These are phyloP conservation scores for Osmanthus fragrans DNA, from an alignment of 257 asterid genomes.

Conservation along the genomic window DNA sequence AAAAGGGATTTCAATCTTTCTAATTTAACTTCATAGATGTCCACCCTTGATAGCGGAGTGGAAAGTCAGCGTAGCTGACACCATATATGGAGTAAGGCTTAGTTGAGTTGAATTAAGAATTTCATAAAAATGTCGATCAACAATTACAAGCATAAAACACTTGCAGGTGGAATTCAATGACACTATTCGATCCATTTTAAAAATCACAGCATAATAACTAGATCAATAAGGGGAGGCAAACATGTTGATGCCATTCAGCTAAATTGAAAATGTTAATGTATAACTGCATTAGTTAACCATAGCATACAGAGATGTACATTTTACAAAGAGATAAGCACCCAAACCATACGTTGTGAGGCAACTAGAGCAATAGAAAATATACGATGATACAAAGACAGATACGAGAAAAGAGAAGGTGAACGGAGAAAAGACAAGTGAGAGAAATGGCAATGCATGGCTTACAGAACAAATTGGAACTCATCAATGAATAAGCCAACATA, in stretches of 20 bases:
- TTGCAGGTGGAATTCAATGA: slow-evolving; percentile 11
- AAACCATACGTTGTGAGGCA: slow-evolving; percentile 7
- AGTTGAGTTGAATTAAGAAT: background rate
- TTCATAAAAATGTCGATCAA: background rate
- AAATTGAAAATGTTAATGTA: slow-evolving; percentile 9
- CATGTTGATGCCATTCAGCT: slow-evolving; percentile 14
- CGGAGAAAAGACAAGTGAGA: slow-evolving; percentile 2
- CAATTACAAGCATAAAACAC: background rate
- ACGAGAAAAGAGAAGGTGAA: too few species aligned
- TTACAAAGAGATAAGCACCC: slow-evolving; percentile 11
- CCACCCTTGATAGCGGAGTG: background rate
- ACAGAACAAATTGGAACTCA: slow-evolving; percentile 1
- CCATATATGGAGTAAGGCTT: background rate
- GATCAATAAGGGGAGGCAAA: background rate
- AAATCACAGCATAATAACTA: slow-evolving; percentile 5
- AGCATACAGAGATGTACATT: slow-evolving; percentile 1
- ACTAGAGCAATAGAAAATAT: slow-evolving; percentile 6
- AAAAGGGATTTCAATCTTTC: background rate
- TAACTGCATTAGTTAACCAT: slow-evolving; percentile 17
- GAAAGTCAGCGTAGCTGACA: background rate
- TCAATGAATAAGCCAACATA: slow-evolving; percentile 16
- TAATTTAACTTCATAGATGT: background rate
- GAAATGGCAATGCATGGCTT: slow-evolving; percentile 8
- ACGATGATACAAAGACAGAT: slow-evolving; percentile 1
- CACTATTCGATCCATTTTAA: slow-evolving; percentile 13